These are phyloP conservation scores for Spongispora temasekensis DNA, from an alignment of 1,284 basidiomycete species.

Conservation along the genomic window DNA sequence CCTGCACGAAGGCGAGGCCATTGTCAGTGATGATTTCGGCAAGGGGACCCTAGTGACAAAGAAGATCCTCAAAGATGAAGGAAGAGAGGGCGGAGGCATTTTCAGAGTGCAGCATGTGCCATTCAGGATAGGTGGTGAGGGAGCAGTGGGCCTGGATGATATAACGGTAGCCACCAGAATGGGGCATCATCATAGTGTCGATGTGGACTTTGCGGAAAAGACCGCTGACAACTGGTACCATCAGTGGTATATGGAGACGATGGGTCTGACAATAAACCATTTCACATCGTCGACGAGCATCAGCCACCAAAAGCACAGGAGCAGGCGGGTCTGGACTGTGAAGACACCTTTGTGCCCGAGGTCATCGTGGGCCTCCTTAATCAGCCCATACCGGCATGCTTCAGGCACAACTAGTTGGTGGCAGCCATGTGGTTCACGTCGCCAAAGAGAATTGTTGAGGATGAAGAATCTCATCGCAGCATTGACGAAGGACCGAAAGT, in stretches of 20 bases:
- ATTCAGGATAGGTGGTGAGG: background rate
- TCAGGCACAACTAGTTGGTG: background rate
- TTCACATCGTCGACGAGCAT: background rate
- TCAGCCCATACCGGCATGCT: background rate
- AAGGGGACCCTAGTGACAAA: background rate
- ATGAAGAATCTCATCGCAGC: background rate
- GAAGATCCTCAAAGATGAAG: background rate
- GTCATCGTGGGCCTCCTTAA: background rate
- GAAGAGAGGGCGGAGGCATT: background rate
- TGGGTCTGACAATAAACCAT: background rate
- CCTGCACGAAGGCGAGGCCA: background rate
- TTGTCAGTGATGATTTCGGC: background rate
- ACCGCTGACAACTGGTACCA: background rate
- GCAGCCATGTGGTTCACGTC: background rate
- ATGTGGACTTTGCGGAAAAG: background rate
- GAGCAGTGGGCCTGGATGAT: background rate
- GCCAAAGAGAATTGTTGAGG: background rate
- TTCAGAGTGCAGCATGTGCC: background rate
- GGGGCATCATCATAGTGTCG: background rate
- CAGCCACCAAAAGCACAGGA: background rate
- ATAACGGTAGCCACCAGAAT: background rate
- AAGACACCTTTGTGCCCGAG: background rate
- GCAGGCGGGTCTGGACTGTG: background rate
- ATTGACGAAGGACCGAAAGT: background rate
- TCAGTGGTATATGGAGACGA: background rate